These are phyloP conservation scores for Psilocybe azurescens DNA, from an alignment of 768 basidiomycete genomes.

Conservation along the genomic window DNA sequence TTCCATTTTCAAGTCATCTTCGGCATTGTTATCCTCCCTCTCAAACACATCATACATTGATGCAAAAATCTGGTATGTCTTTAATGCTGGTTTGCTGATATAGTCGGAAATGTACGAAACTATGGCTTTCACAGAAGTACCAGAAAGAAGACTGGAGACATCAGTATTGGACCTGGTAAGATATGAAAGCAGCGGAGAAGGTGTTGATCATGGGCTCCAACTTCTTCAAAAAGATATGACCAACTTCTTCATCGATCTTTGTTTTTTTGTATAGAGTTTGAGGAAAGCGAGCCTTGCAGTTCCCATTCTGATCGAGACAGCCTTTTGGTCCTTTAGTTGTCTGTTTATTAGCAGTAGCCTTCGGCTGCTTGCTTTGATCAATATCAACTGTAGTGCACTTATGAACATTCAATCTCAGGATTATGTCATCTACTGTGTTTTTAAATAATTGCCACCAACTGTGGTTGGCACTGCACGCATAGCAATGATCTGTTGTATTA, in stretches of 20 bases:
- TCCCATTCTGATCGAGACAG: conserved; percentile 15
- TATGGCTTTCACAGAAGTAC: conserved; percentile 38
- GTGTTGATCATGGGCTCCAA: conserved; percentile 23
- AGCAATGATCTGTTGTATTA: no score
- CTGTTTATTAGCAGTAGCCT: neutral
- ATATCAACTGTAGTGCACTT: neutral
- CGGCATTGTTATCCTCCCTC: conserved; percentile 6
- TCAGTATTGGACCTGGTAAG: neutral
- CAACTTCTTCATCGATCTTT: conserved; percentile 27
- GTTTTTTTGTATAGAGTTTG: conserved; percentile 11
- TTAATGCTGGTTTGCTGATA: conserved; percentile 26
- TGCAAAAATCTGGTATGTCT: conserved; percentile 27
- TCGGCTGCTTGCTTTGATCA: neutral
- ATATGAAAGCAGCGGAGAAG: neutral
- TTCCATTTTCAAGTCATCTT: no score
- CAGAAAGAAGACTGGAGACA: conserved; percentile 28
- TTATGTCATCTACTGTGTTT: neutral
- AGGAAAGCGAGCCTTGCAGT: conserved; percentile 33
- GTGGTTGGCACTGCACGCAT: no score
- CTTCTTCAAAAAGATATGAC: conserved; percentile 28
- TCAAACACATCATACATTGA: conserved; percentile 22
- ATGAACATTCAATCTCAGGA: neutral
- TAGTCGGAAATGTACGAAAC: conserved; percentile 39
- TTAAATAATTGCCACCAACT: neutral
- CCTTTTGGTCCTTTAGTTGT: neutral